Conservation (phyloP, 2,329 filamentous ascomycete species). For the Ophiocordyceps polyrhachis-furcata region DNA sequence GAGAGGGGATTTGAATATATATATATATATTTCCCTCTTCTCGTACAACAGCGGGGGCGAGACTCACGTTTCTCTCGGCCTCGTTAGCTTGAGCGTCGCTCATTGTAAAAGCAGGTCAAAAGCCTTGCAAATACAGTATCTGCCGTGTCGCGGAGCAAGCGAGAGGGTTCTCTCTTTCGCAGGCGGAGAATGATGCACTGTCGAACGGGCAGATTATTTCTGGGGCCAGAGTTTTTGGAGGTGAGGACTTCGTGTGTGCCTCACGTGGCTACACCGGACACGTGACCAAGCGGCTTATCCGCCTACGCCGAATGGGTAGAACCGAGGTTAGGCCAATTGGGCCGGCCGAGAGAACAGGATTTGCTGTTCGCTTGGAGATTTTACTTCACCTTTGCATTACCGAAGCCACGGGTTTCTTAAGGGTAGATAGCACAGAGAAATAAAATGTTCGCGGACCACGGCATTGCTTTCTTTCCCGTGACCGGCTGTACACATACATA, state of each 20-base stretch:
- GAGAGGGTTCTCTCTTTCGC: slow-evolving; percentile 1
- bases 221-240: neutral
- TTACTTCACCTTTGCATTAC: too few relatives aligned
- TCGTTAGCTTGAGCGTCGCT: slow-evolving; percentile 75
- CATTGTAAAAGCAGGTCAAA: slow-evolving; percentile 40
- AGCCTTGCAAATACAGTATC: slow-evolving; percentile 3
- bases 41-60: neutral
- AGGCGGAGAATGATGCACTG: neutral
- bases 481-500: too few relatives aligned
- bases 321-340: neutral
- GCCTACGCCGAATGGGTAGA: neutral
- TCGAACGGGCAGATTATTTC: neutral
- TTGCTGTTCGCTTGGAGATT: too few relatives aligned
- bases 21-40: slow-evolving; percentile 1
- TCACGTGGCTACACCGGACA: too few relatives aligned
- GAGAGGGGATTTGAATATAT: slow-evolving; percentile 2
- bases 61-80: slow-evolving; percentile 82
- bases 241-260: neutral
- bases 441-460: too few relatives aligned
- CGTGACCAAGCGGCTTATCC: neutral
- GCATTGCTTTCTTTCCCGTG: too few relatives aligned
- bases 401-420: too few relatives aligned
- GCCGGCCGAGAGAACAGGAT: neutral
- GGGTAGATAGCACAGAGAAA: too few relatives aligned
- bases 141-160: slow-evolving; percentile 5